Percentiles rank a stretch among this genome's conserved stretches.
phyloP scores from a whole-genome alignment of 2,329 filamentous ascomycete species.

The Hypoxylon rubiginosum region DNA sequence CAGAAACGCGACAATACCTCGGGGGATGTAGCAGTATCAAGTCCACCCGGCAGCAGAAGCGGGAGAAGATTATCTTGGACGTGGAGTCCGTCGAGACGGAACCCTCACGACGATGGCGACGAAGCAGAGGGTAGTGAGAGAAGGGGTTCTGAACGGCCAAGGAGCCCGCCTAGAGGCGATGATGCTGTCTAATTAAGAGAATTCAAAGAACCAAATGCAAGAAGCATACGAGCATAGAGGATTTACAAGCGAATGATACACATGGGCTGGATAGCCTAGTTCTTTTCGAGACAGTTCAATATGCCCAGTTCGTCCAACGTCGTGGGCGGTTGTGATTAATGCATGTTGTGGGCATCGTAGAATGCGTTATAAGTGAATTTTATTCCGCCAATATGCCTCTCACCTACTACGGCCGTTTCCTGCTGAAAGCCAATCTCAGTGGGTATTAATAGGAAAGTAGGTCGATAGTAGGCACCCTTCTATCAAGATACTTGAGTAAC shows the following conservation, averaged over 20 bases:
- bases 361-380: neutral
- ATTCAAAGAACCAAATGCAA: neutral
- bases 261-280: slow-evolving; percentile 41
- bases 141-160: slow-evolving; percentile 17
- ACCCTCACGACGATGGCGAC: slow-evolving; percentile 19
- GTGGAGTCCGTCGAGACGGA: slow-evolving; percentile 24
- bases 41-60: slow-evolving; percentile 39
- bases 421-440: no score
- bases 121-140: slow-evolving; percentile 20
- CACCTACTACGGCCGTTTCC: no score
- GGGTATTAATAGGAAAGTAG: no score
- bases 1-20: slow-evolving; percentile 37
- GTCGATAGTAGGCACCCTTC: no score
- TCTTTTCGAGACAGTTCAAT: slow-evolving; percentile 26
- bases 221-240: slow-evolving; percentile 12
- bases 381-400: no score
- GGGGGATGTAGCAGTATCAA: slow-evolving; percentile 42
- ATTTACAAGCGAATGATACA: slow-evolving; percentile 26
- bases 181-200: slow-evolving; percentile 45
- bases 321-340: neutral
- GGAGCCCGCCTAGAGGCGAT: slow-evolving; percentile 44
- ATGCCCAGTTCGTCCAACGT: slow-evolving; percentile 5
- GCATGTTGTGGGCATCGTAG: neutral
- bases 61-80: slow-evolving; percentile 40
- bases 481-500: no score